These are phyloP conservation scores for Chlorophyllum brunneum DNA, from an alignment of 768 basidiomycete genomes.

Conservation along the genomic window DNA sequence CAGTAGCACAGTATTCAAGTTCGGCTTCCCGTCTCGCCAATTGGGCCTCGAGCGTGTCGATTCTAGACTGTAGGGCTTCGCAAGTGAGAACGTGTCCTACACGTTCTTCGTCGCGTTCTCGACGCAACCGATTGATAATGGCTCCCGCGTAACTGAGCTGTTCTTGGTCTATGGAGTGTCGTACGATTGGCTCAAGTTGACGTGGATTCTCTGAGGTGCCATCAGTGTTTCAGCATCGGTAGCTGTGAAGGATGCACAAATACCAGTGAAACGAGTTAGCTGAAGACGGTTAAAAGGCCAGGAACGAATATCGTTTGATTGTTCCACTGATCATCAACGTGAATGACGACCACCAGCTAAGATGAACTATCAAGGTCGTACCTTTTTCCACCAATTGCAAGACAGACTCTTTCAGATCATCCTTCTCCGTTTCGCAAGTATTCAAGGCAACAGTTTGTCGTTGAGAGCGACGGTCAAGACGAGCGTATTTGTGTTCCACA, in stretches of 20 bases:
- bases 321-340: slow-evolving; percentile 1
- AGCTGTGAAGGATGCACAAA: neutral
- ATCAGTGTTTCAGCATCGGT: neutral
- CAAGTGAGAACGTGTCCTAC: slow-evolving; percentile 36
- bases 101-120: slow-evolving; percentile 42
- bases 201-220: neutral
- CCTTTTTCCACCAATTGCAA: slow-evolving; percentile 55
- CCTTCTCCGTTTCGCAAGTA: slow-evolving; percentile 40
- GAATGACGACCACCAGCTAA: neutral
- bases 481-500: slow-evolving; percentile 27
- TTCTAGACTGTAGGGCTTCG: slow-evolving; percentile 35
- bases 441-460: slow-evolving; percentile 28
- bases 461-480: slow-evolving; percentile 34
- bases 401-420: slow-evolving; percentile 54
- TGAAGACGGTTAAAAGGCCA: slow-evolving; percentile 14
- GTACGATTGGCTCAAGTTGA: neutral
- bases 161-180: slow-evolving; percentile 17
- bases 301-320: slow-evolving; percentile 8
- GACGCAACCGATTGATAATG: slow-evolving; percentile 39
- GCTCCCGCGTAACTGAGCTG: slow-evolving; percentile 38
- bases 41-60: slow-evolving; percentile 46
- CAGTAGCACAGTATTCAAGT: slow-evolving; percentile 34
- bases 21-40: slow-evolving; percentile 56
- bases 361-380: slow-evolving; percentile 25
- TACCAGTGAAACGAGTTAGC: slow-evolving; percentile 7